Conservation (phyloP, 768 basidiomycete genomes). For the Lactarius hengduanensis region DNA sequence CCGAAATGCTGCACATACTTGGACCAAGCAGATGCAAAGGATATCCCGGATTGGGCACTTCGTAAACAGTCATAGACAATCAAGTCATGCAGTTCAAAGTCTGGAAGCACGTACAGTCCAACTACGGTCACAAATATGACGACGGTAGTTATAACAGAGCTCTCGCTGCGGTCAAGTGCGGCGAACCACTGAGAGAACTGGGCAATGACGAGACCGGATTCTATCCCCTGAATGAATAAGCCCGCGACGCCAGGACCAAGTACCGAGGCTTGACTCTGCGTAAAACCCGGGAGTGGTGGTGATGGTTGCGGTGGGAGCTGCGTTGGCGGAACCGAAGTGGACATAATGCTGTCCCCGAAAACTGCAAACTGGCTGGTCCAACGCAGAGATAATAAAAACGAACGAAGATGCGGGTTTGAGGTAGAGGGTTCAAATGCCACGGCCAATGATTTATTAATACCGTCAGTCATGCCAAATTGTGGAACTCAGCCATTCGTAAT, state of each 20-base stretch:
- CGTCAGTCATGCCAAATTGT: too few species aligned
- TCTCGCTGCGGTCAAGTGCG: conserved; percentile 5
- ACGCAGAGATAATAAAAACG: too few species aligned
- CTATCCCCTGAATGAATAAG: conserved; percentile 10
- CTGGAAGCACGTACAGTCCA: conserved; percentile 10
- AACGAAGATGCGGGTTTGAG: not conserved
- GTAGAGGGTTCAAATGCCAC: not conserved
- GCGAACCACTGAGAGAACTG: conserved; percentile 19
- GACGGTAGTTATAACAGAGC: not conserved
- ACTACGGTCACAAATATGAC: conserved; percentile 13
- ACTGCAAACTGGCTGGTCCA: too few species aligned
- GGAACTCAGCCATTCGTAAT: not conserved
- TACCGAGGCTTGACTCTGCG: conserved; percentile 6
- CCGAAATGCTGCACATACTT: conserved; percentile 11
- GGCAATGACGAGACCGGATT: conserved; percentile 11
- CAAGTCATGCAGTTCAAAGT: not conserved
- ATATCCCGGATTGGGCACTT: conserved; percentile 17
- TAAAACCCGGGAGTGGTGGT: too few species aligned
- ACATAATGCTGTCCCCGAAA: conserved; percentile 3
- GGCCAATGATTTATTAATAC: not conserved
- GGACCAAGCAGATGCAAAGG: not conserved
- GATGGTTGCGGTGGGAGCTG: not conserved
- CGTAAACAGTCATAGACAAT: not conserved
- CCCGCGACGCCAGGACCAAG: conserved; percentile 7
- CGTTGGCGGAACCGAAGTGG: not conserved